phyloP scores from a whole-genome alignment of 345 rosid genomes.

The Eutrema yunnanense region DNA sequence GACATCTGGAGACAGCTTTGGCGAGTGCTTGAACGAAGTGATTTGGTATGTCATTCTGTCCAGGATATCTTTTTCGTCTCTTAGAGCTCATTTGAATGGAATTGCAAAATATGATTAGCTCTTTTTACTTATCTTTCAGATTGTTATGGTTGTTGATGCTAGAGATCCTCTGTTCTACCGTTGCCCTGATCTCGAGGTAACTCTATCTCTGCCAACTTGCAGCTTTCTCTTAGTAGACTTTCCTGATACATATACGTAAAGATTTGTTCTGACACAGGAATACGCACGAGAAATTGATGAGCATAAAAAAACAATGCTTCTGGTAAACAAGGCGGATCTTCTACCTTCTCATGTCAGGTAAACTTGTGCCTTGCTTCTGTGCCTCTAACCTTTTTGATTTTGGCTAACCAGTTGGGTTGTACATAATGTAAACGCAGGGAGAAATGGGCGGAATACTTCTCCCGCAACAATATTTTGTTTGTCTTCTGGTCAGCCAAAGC shows the following conservation, averaged over 20 bases:
- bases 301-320: conserved; percentile 75
- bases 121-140: conserved; percentile 35
- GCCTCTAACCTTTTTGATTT: background rate
- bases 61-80: background rate
- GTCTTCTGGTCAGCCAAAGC: conserved; percentile 97
- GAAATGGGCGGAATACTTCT: conserved; percentile 78
- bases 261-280: conserved; percentile 37
- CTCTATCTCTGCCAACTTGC: background rate
- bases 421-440: conserved; percentile 39
- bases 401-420: conserved; percentile 7
- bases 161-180: conserved; percentile 84
- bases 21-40: conserved; percentile 96
- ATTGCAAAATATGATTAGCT: background rate
- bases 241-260: background rate
- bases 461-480: conserved; percentile 45
- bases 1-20: conserved; percentile 99
- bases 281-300: conserved; percentile 76
- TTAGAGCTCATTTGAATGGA: background rate
- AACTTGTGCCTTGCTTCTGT: background rate
- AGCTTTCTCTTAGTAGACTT: background rate
- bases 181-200: conserved; percentile 96
- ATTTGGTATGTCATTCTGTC: conserved; percentile 51
- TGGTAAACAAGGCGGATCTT: conserved; percentile 94
- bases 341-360: conserved; percentile 73
- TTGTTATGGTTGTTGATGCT: conserved; percentile 98